Evolutionary conservation across 805 yeast genomes (phyloP).

Genomic region (Kluyveromyces dobzhanskii): DNA sequence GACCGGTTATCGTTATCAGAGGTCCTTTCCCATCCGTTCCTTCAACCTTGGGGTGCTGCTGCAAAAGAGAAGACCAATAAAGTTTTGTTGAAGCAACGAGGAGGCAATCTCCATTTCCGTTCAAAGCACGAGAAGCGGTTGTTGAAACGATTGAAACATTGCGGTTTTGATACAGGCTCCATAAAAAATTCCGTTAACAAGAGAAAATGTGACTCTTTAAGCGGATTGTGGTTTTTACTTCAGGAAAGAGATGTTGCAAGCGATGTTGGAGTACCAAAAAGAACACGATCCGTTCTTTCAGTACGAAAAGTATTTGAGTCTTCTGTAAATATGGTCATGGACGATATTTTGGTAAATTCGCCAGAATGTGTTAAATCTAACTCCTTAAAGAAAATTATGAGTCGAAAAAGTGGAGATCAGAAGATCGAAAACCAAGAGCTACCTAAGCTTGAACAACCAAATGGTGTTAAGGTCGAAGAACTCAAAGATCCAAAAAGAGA

Average conservation of each 20-base stretch:
- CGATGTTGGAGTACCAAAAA: conserved; percentile 27
- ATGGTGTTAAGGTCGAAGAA: too few relatives aligned
- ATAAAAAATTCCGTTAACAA: conserved; percentile 49
- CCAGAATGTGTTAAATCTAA: conserved; percentile 7
- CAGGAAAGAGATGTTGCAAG: conserved; percentile 39
- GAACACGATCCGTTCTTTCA: conserved; percentile 30
- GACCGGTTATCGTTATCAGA: conserved; percentile 49
- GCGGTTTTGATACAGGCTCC: conserved; percentile 56
- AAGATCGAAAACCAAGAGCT: conserved; percentile 5
- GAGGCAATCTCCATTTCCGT: conserved; percentile 38
- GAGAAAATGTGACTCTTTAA: conserved; percentile 58
- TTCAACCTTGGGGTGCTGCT: conserved; percentile 37
- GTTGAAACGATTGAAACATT: conserved; percentile 47
- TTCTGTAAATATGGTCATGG: conserved; percentile 6
- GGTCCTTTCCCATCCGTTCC: conserved; percentile 43
- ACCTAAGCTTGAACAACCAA: too few relatives aligned
- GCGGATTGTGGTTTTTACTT: conserved; percentile 67
- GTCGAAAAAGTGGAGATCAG: conserved; percentile 14
- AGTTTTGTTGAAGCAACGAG: conserved; percentile 30
- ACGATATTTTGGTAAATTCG: conserved; percentile 3
- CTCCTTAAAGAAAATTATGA: conserved; percentile 21
- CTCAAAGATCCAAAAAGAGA: background rate
- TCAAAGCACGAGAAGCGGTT: conserved; percentile 56
- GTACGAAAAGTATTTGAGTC: conserved; percentile 27
- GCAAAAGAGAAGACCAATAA: conserved; percentile 35